phyloP scores from a whole-genome alignment of 768 basidiomycete genomes.

The Tulasnella calospora region DNA sequence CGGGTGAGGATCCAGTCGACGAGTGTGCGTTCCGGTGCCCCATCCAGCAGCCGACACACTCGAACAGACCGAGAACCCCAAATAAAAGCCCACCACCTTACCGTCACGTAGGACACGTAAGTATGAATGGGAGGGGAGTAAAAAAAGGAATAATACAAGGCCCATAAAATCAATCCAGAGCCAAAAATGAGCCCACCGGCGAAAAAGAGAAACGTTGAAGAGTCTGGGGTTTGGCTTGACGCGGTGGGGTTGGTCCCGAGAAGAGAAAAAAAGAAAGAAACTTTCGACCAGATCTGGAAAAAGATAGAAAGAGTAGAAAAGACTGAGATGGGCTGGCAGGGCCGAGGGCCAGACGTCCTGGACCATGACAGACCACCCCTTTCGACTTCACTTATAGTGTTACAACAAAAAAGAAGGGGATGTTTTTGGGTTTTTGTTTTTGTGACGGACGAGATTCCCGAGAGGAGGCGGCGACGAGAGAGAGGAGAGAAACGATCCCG shows the following conservation, averaged over 20 bases:
- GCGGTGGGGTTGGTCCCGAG: not conserved
- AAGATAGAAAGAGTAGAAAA: not conserved
- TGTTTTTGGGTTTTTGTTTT: not conserved
- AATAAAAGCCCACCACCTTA: not conserved
- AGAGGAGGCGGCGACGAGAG: not conserved
- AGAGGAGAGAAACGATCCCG: not conserved
- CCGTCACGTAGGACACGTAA: not conserved
- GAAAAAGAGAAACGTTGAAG: not conserved
- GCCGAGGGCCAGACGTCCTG: not conserved
- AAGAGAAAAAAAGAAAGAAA: not conserved
- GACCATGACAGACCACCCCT: not conserved
- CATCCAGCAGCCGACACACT: not conserved
- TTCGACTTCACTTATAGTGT: not conserved
- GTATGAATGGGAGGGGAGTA: not conserved
- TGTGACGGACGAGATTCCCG: not conserved
- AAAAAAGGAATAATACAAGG: no score
- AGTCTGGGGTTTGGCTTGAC: not conserved
- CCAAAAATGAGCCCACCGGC: no score
- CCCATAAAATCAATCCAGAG: no score
- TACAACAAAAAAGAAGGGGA: not conserved
- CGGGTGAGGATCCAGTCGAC: not conserved
- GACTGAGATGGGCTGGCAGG: not conserved
- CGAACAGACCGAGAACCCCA: not conserved
- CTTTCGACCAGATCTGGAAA: not conserved
- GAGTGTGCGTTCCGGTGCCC: no score